phyloP scores from a whole-genome alignment of 768 basidiomycete genomes.

The Termitomyces sp. region DNA sequence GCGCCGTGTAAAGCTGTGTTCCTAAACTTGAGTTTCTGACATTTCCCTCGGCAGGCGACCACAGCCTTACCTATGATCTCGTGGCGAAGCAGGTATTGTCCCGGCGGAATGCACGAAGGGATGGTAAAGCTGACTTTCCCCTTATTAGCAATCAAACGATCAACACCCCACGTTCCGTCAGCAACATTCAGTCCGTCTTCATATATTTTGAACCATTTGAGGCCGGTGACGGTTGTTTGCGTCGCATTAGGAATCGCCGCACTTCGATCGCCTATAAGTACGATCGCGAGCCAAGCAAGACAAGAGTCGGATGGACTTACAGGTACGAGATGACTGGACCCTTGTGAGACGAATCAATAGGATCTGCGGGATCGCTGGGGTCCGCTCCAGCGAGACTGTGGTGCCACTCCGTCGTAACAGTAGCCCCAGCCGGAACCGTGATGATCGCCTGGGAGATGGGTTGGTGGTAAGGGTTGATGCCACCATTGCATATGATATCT shows the following conservation, averaged over 20 bases:
- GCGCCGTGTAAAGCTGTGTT: conserved; percentile 38
- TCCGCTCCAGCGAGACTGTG: conserved; percentile 40
- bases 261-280: conserved; percentile 20
- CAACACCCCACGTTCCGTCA: conserved; percentile 37
- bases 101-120: conserved; percentile 38
- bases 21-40: neutral
- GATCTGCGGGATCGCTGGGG: conserved; percentile 35
- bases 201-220: conserved; percentile 51
- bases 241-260: conserved; percentile 41
- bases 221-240: conserved; percentile 39
- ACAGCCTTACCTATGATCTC: conserved; percentile 43
- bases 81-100: conserved; percentile 43
- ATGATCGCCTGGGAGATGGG: conserved; percentile 41
- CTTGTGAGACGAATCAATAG: conserved; percentile 46
- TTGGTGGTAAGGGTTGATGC: conserved; percentile 47
- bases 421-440: conserved; percentile 44
- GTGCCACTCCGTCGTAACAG: conserved; percentile 48
- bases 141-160: conserved; percentile 39
- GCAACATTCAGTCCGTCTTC: conserved; percentile 33
- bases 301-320: conserved; percentile 25
- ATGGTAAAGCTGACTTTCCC: conserved; percentile 44
- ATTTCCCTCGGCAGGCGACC: neutral
- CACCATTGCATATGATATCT: conserved; percentile 52
- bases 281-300: neutral
- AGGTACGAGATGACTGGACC: conserved; percentile 48